A percentile compares a stretch with the other conserved stretches of the same genome.
Conservation (phyloP, 495 filamentous ascomycete genomes). For the Parathielavia appendiculata region DNA sequence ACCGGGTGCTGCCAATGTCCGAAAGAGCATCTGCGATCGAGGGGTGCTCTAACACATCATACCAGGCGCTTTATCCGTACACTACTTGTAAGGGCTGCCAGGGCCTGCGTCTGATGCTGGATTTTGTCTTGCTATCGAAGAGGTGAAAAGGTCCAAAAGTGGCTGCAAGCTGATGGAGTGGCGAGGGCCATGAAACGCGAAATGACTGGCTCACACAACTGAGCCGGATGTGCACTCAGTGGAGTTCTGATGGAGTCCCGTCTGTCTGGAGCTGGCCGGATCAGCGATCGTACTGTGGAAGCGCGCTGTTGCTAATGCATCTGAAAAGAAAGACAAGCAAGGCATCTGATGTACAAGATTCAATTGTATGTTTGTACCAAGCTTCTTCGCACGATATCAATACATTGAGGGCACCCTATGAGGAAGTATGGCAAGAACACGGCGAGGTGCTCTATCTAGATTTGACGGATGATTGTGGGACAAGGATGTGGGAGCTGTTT, state of each 20-base stretch:
- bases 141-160: slow-evolving; percentile 11
- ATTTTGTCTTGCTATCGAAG: not conserved
- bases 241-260: slow-evolving; percentile 10
- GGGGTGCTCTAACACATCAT: too few species aligned
- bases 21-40: too few species aligned
- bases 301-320: not conserved
- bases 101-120: not conserved
- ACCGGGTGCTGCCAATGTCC: too few species aligned
- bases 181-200: slow-evolving; percentile 1
- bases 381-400: too few species aligned
- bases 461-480: too few species aligned
- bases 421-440: too few species aligned
- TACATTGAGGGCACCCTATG: too few species aligned
- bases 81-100: not conserved
- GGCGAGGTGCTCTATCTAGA: too few species aligned
- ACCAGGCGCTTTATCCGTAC: not conserved
- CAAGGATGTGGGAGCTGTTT: too few species aligned
- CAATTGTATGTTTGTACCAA: too few species aligned
- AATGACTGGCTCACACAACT: slow-evolving; percentile 9
- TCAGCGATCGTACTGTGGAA: not conserved
- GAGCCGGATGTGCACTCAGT: slow-evolving; percentile 9
- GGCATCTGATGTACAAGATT: too few species aligned
- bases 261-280: not conserved
- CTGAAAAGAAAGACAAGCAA: too few species aligned
- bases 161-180: slow-evolving; percentile 7